These are phyloP conservation scores for Leccinum fibrillosum DNA, from an alignment of 768 basidiomycete genomes.

Conservation along the genomic window DNA sequence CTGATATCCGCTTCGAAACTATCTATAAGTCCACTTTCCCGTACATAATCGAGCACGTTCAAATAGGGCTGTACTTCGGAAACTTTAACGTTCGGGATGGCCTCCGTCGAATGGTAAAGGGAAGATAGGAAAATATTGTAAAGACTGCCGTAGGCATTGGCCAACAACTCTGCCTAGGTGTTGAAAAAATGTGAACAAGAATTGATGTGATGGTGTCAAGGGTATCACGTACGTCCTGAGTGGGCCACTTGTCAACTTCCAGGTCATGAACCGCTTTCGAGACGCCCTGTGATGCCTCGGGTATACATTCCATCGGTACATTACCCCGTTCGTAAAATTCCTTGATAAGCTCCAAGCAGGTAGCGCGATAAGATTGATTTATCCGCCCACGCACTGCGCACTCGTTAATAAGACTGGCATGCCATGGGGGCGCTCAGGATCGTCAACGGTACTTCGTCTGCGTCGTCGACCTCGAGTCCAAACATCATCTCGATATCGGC, in stretches of 20 bases:
- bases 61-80: slow-evolving; percentile 66
- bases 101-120: slow-evolving; percentile 81
- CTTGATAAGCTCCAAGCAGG: slow-evolving; percentile 78
- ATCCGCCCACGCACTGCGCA: slow-evolving; percentile 91
- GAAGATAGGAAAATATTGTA: slow-evolving; percentile 86
- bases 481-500: slow-evolving; percentile 88
- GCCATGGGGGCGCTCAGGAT: slow-evolving; percentile 67
- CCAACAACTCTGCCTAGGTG: slow-evolving; percentile 62
- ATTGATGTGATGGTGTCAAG: background rate
- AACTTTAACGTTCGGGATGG: slow-evolving; percentile 68
- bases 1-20: slow-evolving; percentile 71
- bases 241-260: slow-evolving; percentile 73
- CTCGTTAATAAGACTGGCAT: slow-evolving; percentile 82
- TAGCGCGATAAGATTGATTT: slow-evolving; percentile 68
- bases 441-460: slow-evolving; percentile 92
- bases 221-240: slow-evolving; percentile 65
- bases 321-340: slow-evolving; percentile 85
- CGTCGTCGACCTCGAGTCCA: slow-evolving; percentile 84
- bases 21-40: slow-evolving; percentile 65
- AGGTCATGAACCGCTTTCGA: slow-evolving; percentile 67
- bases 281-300: slow-evolving; percentile 79
- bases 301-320: slow-evolving; percentile 92
- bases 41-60: slow-evolving; percentile 63
- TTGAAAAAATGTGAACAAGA: slow-evolving; percentile 6
- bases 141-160: slow-evolving; percentile 63